Base-by-base conservation (phyloP, 768 basidiomycete genomes). In the Tylopilus subfusipes region DNA sequence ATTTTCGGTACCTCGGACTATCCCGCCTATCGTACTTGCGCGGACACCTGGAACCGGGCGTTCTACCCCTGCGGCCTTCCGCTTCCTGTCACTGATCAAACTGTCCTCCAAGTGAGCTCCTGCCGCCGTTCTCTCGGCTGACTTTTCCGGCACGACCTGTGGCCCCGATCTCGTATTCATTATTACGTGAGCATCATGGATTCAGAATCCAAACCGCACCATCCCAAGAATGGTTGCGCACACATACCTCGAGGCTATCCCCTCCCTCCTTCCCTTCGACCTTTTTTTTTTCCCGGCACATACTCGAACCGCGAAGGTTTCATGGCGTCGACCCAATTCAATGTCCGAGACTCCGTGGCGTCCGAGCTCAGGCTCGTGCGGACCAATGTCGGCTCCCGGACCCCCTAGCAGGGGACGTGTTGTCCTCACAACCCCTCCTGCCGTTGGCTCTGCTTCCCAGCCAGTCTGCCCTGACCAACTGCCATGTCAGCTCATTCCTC, bases 331-430 rank as follows among this genome's bases (percentile, higher is more conserved):
- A 50, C n/a, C 42, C 33, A 40, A 50, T 63, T 68, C 67, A 68
- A 68, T 66, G 64, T 67, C 65, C 67, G 67, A 62, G 63, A 59
- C 67, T 65, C 65, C 67, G 67, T 68, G 66, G 56, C 66, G 24
- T 39, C 25, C 27, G 21, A 31, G 22, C 36, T 39, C 43, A 10
- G 43, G 22, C 36, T 39, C 43, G 12, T 47, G 50, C 33, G 27
- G 50, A 25, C 49, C 52, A 40, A 47, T 52, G 50, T 49, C 42
- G 42, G 39, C 16, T 46, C 33, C 29, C 33, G 39, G 38, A 12
- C 3, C 11, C 21, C 7, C 12, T 24, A n/a, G 2, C 25, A 13
- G 2, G 25, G 45, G 19, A 42, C 55, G 18, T 48, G 21, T 53
- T 7, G 19, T 52, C 52, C 45, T 34, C 39, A 49, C 49, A n/a